Evolutionary conservation across 148 eudicot species (phyloP).

Genomic region (Chenopodium formosanum): DNA sequence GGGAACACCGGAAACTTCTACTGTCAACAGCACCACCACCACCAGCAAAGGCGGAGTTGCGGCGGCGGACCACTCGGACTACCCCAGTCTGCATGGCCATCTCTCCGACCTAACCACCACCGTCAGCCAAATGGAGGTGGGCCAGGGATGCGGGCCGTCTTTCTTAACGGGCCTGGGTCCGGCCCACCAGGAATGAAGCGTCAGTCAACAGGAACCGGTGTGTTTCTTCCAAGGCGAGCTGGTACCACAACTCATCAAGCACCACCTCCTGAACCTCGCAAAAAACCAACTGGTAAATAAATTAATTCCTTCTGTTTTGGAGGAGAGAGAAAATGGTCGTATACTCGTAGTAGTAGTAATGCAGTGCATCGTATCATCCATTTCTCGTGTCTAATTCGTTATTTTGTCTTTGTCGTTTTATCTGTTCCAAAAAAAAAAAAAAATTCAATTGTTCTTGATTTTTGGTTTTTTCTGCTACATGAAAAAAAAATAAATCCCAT

Average conservation of each 20-base stretch:
- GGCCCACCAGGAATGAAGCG: slow-evolving; percentile 30
- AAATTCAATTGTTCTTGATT: background rate
- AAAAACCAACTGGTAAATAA: slow-evolving; percentile 46
- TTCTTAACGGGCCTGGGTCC: slow-evolving; percentile 27
- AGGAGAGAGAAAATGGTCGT: too few relatives aligned
- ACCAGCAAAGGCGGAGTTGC: slow-evolving; percentile 22
- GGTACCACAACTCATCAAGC: background rate
- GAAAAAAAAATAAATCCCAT: background rate
- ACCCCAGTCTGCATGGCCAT: slow-evolving; percentile 51
- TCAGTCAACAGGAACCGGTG: slow-evolving; percentile 74
- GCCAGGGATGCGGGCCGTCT: slow-evolving; percentile 21
- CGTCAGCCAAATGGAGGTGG: slow-evolving; percentile 7
- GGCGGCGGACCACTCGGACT: slow-evolving; percentile 27
- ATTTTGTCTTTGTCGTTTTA: background rate
- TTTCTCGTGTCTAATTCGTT: slow-evolving; percentile 21
- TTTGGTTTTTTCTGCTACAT: background rate
- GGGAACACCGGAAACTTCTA: slow-evolving; percentile 20
- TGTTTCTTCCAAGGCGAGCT: slow-evolving; percentile 61
- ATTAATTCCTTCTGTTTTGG: background rate
- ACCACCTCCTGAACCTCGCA: slow-evolving; percentile 37
- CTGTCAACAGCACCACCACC: slow-evolving; percentile 23
- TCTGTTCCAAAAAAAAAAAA: background rate
- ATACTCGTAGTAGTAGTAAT: too few relatives aligned
- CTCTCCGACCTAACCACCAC: slow-evolving; percentile 20
- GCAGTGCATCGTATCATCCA: background rate